Base-by-base conservation (phyloP, 148 eudicot species). In the Silene conica region DNA sequence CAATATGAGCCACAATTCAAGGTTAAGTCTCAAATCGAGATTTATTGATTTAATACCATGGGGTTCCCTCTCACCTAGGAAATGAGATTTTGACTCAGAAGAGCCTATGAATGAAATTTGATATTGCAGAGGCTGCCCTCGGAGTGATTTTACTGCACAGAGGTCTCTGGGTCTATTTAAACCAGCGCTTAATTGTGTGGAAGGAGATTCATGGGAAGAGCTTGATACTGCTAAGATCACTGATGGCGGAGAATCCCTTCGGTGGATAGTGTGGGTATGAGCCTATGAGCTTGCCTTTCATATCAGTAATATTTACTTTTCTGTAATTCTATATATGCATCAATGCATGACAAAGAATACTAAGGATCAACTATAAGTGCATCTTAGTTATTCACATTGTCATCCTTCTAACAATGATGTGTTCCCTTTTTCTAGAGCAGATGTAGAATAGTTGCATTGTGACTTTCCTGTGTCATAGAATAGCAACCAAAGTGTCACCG, bases 221-320 rank as follows among this genome's bases (percentile, higher is more conserved):
- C 92, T 95, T 70, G 97, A 89, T 81, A 69, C 89, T 13, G 25
- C 74, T 34, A 87, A 89, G 75, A 86, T 95, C 60, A 76, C 69
- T 77, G 81, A 79, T 38, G 89, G 92, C 73, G 93, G 86, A 74
- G 84, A 86, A 34, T 90, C 96, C 23, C 72, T 94, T 65, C 89
- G 87, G 60, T 94, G 98, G 98, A 92, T 94, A 78, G 83, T 92
- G n/a, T 94, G 98, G 98, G 98, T 94, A 94, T 69, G 87, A 6
- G 20, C 34, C 56, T 94, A 94, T 69, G 87, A 6, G 20, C 34
- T 60, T 76, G 60, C 31, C 59, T 46, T 74, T 19, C 72, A 20
- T 56, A 25, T 22, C 20, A 60, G 60, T 68, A 2, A 20, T 9
- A 15, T 6, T 2, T 31, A 26, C 50, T 11, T 28, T 12, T 78